Conservation (phyloP, 495 filamentous ascomycete species). For the Penicillium herquei region DNA sequence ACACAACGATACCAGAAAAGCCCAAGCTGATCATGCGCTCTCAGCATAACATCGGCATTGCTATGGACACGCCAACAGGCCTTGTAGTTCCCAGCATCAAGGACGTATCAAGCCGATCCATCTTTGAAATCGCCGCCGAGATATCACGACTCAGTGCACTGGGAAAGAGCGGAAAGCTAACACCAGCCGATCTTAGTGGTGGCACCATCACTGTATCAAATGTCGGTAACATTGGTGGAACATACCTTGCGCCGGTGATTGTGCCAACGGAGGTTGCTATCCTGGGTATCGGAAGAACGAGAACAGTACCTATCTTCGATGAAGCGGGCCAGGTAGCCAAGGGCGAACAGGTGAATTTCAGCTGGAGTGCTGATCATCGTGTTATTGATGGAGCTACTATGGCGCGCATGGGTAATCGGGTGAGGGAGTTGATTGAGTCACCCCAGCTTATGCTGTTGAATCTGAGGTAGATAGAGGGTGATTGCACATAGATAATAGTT, state of each 20-base stretch:
- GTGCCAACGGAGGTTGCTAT: constrained; percentile 88
- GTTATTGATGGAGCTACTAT: constrained; percentile 93
- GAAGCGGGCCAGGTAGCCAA: constrained; percentile 83
- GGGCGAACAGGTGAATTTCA: constrained; percentile 87
- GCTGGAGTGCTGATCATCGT: constrained; percentile 96
- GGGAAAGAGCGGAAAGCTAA: constrained; percentile 71
- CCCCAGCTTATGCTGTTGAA: constrained; percentile 76
- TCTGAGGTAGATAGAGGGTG: constrained; percentile 33
- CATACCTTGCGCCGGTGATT: constrained; percentile 87
- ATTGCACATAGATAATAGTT: too few species aligned
- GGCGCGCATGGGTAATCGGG: constrained; percentile 80
- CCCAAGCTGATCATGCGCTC: constrained; percentile 71
- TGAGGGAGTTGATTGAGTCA: constrained; percentile 74
- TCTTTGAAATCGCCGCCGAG: constrained; percentile 74
- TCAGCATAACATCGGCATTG: constrained; percentile 92
- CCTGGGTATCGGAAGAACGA: constrained; percentile 80
- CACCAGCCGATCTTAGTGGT: constrained; percentile 72
- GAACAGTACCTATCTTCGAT: constrained; percentile 66
- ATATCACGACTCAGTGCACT: constrained; percentile 68
- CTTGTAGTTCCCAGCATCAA: constrained; percentile 94
- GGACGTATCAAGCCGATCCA: constrained; percentile 70
- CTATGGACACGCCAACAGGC: constrained; percentile 89
- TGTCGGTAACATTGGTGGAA: constrained; percentile 94
- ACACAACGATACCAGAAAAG: constrained; percentile 55
- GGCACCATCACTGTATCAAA: constrained; percentile 96